Conservation (phyloP, 1,284 basidiomycete species). For the Microbotryum saponariae region DNA sequence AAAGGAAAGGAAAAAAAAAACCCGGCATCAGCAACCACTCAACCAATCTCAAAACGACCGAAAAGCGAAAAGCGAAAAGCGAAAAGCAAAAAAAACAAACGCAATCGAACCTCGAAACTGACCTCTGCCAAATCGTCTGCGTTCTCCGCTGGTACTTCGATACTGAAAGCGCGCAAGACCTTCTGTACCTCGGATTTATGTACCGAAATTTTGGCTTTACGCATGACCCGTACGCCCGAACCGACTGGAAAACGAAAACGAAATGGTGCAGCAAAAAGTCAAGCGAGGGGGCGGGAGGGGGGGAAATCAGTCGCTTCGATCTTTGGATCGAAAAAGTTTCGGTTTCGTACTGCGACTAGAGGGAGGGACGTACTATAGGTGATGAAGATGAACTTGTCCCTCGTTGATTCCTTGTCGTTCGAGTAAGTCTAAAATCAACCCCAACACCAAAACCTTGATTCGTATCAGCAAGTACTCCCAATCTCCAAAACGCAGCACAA, state of each 20-base stretch:
- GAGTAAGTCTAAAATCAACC: constrained; percentile 17
- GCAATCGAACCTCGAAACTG: background rate
- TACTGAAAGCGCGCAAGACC: constrained; percentile 17
- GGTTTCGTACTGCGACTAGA: too few relatives aligned
- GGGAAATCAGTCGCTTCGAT: background rate
- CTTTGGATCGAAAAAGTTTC: background rate
- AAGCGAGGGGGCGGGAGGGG: too few relatives aligned
- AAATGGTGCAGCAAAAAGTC: too few relatives aligned
- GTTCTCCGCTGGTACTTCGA: constrained; percentile 27
- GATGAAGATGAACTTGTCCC: constrained; percentile 31
- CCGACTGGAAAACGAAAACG: background rate
- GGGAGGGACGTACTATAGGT: background rate
- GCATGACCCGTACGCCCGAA: constrained; percentile 18
- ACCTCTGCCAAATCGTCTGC: constrained; percentile 24
- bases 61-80: too few relatives aligned
- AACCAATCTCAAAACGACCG: too few relatives aligned
- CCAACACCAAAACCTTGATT: too few relatives aligned
- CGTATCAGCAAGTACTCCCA: too few relatives aligned
- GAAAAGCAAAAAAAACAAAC: too few relatives aligned
- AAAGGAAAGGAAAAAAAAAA: too few relatives aligned
- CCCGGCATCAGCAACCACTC: too few relatives aligned
- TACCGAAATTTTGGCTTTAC: constrained; percentile 27
- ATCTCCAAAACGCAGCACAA: too few relatives aligned
- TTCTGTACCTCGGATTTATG: constrained; percentile 26
- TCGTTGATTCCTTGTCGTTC: constrained; percentile 31